phyloP scores from a whole-genome alignment of 805 yeast species.

The Metschnikowia bowlesiae region DNA sequence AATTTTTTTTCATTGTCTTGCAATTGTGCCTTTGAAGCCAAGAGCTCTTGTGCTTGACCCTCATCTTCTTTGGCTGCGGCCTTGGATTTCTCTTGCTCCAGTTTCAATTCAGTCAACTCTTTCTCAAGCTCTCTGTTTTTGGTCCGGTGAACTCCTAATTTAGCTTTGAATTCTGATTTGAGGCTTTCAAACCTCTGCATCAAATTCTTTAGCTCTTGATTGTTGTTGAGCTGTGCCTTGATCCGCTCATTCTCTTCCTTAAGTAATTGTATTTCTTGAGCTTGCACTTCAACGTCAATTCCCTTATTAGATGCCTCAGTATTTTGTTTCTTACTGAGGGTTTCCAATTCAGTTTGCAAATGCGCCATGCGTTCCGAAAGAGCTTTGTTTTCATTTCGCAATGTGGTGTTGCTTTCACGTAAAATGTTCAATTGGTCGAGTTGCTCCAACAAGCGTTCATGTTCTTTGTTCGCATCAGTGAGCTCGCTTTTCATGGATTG shows the following conservation, averaged over 20 bases:
- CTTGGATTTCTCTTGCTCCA: slow-evolving; percentile 6
- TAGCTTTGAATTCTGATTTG: slow-evolving; percentile 24
- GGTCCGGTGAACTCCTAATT: slow-evolving; percentile 24
- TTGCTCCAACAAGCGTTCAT: slow-evolving; percentile 46
- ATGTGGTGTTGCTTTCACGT: slow-evolving; percentile 63
- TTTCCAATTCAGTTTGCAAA: slow-evolving; percentile 44
- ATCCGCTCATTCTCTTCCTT: slow-evolving; percentile 57
- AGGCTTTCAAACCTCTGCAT: slow-evolving; percentile 29
- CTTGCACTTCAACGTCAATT: slow-evolving; percentile 40
- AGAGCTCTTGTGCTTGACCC: slow-evolving; percentile 8
- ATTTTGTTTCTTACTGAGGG: slow-evolving; percentile 40
- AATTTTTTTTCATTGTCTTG: slow-evolving; percentile 9
- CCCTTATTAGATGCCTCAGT: slow-evolving; percentile 13
- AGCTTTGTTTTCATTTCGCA: slow-evolving; percentile 47
- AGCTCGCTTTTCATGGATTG: slow-evolving; percentile 19
- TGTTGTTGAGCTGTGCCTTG: slow-evolving; percentile 32
- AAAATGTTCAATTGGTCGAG: slow-evolving; percentile 58
- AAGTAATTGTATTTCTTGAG: slow-evolving; percentile 43
- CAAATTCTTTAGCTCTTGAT: slow-evolving; percentile 25
- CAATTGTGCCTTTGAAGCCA: slow-evolving; percentile 3
- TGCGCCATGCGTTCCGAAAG: slow-evolving; percentile 21
- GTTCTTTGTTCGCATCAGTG: slow-evolving; percentile 36
- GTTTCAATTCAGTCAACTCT: slow-evolving; percentile 10
- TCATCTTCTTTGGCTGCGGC: slow-evolving; percentile 9
- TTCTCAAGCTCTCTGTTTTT: slow-evolving; percentile 26